phyloP scores from a whole-genome alignment of 129 eudicot species.

The Tanacetum coccineum region DNA sequence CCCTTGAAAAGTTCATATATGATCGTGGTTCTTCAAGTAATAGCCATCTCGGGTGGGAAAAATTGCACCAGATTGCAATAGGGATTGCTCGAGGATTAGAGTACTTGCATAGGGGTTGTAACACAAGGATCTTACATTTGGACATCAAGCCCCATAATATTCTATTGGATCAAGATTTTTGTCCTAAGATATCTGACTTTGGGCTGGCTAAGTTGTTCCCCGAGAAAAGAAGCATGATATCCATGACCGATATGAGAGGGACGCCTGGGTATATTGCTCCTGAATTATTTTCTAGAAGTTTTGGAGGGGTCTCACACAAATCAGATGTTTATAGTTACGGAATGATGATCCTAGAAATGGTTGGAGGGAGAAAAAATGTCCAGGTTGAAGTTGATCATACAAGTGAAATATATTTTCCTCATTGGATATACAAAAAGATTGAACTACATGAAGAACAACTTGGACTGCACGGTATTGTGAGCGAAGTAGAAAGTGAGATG shows the following conservation, averaged over 20 bases:
- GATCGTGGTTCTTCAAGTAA: neutral
- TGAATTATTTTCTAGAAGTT: constrained; percentile 19
- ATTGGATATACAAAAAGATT: too few species aligned
- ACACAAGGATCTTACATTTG: constrained; percentile 1
- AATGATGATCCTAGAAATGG: constrained; percentile 21
- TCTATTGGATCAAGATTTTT: neutral
- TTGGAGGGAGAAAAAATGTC: constrained; percentile 8
- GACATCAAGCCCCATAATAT: constrained; percentile 12
- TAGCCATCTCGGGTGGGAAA: constrained; percentile 11
- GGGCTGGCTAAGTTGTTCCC: neutral
- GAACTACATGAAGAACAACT: too few species aligned
- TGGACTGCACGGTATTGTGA: too few species aligned
- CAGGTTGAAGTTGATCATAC: too few species aligned
- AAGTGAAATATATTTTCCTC: too few species aligned
- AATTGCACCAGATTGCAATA: neutral
- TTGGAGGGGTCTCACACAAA: constrained; percentile 29
- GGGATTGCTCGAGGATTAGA: constrained; percentile 6
- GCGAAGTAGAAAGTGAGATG: constrained; percentile 18
- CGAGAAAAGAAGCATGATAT: neutral
- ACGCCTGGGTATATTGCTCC: constrained; percentile 27
- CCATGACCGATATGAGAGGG: constrained; percentile 1
- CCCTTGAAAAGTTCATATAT: constrained; percentile 1
- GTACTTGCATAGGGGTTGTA: constrained; percentile 4
- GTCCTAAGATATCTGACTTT: constrained; percentile 5
- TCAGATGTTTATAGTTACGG: constrained; percentile 45